These are phyloP conservation scores for Hyparrhenia diplandra DNA, from an alignment of 176 grass and related monocot species.

Conservation along the genomic window DNA sequence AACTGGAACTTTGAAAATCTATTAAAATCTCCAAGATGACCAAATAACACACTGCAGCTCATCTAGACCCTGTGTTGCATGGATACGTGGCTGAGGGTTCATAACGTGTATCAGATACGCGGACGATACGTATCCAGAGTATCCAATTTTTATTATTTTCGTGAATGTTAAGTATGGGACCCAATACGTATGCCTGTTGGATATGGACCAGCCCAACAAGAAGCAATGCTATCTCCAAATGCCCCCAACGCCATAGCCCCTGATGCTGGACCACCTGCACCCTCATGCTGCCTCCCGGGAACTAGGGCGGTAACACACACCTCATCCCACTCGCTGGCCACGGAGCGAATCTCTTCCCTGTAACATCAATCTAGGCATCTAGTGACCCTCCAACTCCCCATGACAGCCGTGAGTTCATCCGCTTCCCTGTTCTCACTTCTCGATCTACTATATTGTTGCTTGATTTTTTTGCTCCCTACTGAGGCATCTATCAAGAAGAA, in stretches of 20 bases:
- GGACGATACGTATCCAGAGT: too few species aligned
- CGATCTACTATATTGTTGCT: not conserved
- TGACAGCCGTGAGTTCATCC: not conserved
- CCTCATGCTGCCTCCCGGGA: not conserved
- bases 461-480: not conserved
- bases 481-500: not conserved
- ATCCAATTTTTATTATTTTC: not conserved
- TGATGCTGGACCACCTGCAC: not conserved
- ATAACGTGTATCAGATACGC: not conserved
- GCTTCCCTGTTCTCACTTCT: not conserved
- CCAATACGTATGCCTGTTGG: not conserved
- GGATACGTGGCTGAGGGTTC: not conserved
- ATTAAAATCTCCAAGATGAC: not conserved
- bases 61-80: not conserved
- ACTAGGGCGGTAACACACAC: not conserved
- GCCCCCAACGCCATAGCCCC: not conserved
- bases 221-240: not conserved
- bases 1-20: constrained; percentile 8
- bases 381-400: not conserved
- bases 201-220: not conserved
- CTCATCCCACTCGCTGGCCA: not conserved
- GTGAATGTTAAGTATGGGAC: not conserved
- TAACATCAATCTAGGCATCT: not conserved
- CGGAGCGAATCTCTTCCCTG: too few species aligned
- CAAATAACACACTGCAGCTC: constrained; percentile 9